Evolutionary conservation across 2,329 filamentous ascomycete species (phyloP), one percentile per base, ranked within the genome.

Genomic region (Didymella glomerata): DNA sequence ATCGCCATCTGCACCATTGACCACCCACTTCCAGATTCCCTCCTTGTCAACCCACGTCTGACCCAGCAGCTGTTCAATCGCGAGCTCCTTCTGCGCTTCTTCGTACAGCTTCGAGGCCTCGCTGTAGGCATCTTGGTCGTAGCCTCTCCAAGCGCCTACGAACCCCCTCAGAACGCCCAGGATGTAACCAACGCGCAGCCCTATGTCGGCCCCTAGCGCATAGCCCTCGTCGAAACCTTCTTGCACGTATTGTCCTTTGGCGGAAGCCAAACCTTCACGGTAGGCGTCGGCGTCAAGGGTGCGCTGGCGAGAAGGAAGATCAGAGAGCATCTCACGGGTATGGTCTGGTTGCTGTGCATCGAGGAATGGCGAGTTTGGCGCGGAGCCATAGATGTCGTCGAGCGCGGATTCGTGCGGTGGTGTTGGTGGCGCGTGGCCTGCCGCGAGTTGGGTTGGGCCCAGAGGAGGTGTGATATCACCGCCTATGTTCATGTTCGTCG

Each of bases 161-260:
- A 97, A 78, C 0, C 90, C 92, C 70, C 96, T 91, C 6, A 97
- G 72, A 4, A 91, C 79, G 0, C 95, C 95, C 3, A 96, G 76
- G 13, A 96, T 79, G 65, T 87, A 87, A 0, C 95, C 95, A 0
- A 88, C 89, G 27, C 84, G 83, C 64, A 90, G 76, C 0, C 94
- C 95, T 28, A 98, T 80, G 50, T 89, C 88, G 0, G 92, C 93
- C 13, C 95, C 95, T 0, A 98, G 82, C 14, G 87, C 83, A 75
- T 93, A 98, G 0, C 94, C 94, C 64, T 94, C 91, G 74, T 99
- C 95, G 72, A 99, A 98, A 0, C 94, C 94, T 14, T 83, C 83
- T 78, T 99, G 95, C 25, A 97, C 86, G 69, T 88, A 90, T 47
- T 83, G 79, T 25, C 86, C 85, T 76, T 98, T 98, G 30, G 90